These are phyloP conservation scores for Haematococcus lacustris DNA, from an alignment of 139 green algal genomes.

Conservation along the genomic window DNA sequence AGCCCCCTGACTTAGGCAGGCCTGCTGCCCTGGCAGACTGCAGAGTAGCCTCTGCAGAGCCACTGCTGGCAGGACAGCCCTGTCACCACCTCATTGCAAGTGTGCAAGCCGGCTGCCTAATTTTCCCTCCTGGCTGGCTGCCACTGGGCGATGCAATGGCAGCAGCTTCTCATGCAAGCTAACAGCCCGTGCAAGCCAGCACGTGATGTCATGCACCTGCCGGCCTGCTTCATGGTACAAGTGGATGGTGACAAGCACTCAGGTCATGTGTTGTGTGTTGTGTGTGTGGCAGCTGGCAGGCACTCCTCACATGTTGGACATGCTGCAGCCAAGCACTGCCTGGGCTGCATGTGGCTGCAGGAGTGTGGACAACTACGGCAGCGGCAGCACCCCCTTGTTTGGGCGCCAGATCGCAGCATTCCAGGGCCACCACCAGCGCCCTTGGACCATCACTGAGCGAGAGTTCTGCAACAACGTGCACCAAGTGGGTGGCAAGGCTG, in stretches of 20 bases:
- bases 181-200: background rate
- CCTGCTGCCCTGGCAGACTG: too few species aligned
- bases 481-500: slow-evolving; percentile 45
- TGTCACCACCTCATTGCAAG: too few species aligned
- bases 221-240: background rate
- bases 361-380: slow-evolving; percentile 92
- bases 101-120: too few species aligned
- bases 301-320: background rate
- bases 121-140: too few species aligned
- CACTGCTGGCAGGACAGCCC: too few species aligned
- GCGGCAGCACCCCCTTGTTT: slow-evolving; percentile 81
- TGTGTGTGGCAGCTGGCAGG: background rate
- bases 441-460: slow-evolving; percentile 96
- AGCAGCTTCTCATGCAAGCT: background rate
- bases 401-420: slow-evolving; percentile 91
- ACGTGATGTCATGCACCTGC: background rate
- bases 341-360: slow-evolving; percentile 65
- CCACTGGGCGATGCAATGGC: too few species aligned
- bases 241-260: background rate
- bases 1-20: too few species aligned
- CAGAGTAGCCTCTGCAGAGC: too few species aligned
- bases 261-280: background rate
- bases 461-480: slow-evolving; percentile 96
- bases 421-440: slow-evolving; percentile 84
- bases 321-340: background rate